Conservation (phyloP, 2,329 filamentous ascomycete species). For the Remersonia thermophila region DNA sequence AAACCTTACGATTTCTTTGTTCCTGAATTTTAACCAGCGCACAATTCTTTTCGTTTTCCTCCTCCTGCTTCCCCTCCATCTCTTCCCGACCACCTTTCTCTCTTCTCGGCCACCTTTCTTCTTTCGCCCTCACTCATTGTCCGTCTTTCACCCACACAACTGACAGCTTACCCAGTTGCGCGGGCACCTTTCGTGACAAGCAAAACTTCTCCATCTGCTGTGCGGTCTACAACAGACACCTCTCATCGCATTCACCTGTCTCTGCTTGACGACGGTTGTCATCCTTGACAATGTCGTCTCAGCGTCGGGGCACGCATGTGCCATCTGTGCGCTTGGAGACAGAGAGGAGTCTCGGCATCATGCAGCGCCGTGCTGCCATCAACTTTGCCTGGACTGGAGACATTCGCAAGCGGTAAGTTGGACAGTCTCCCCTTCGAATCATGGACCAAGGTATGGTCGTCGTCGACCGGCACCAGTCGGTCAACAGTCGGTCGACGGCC, state of each 20-base stretch:
- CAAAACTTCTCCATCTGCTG: neutral
- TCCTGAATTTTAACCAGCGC: no score
- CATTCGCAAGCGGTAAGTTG: conserved; percentile 32
- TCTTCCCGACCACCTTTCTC: neutral
- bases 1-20: no score
- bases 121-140: neutral
- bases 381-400: conserved; percentile 32
- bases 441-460: neutral
- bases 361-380: conserved; percentile 27
- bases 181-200: no score
- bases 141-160: neutral
- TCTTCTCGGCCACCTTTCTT: neutral
- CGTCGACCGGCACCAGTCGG: no score
- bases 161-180: no score
- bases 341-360: conserved; percentile 29
- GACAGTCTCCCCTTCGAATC: no score
- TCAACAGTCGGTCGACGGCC: no score
- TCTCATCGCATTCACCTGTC: neutral
- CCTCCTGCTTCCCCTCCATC: no score
- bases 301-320: conserved; percentile 17
- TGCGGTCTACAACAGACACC: conserved; percentile 2
- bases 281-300: conserved; percentile 12
- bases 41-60: no score
- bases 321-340: conserved; percentile 20
- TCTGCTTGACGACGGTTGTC: neutral